Percentiles rank a stretch among this genome's conserved stretches.
phyloP scores from a whole-genome alignment of 306 rosid genomes.

The Inga leiocalycina region DNA sequence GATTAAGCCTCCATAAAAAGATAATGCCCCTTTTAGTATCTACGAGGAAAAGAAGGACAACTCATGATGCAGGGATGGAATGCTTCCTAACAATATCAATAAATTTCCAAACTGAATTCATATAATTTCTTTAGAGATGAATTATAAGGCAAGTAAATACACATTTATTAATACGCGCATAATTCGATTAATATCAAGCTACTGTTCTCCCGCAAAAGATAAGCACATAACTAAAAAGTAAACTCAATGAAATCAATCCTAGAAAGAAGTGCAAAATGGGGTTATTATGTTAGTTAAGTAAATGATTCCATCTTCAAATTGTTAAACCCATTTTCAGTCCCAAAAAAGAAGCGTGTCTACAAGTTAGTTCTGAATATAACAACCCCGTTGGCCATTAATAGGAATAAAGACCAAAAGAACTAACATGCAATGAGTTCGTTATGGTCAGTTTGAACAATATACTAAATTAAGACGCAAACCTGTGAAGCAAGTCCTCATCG shows the following conservation, averaged over 20 bases:
- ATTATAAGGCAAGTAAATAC: neutral
- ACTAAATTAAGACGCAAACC: conserved; percentile 46
- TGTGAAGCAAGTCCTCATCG: conserved; percentile 73
- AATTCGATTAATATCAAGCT: neutral
- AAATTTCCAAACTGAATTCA: conserved; percentile 1
- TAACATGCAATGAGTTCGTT: neutral
- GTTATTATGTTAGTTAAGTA: neutral
- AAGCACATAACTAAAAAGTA: neutral
- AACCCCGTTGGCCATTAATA: neutral
- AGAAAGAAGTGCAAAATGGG: neutral
- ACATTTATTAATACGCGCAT: neutral
- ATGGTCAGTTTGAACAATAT: neutral
- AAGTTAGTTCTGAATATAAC: neutral
- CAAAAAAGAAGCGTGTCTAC: neutral
- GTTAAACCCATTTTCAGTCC: neutral
- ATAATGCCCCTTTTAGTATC: neutral
- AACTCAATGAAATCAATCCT: neutral
- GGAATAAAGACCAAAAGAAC: neutral
- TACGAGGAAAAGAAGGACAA: neutral
- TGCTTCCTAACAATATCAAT: neutral
- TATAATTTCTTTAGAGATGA: neutral
- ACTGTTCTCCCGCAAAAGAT: neutral
- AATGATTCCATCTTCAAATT: neutral
- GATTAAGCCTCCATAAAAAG: neutral
- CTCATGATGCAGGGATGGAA: conserved; percentile 10